phyloP scores from a whole-genome alignment of 768 basidiomycete genomes.

The Mycena belliarum region DNA sequence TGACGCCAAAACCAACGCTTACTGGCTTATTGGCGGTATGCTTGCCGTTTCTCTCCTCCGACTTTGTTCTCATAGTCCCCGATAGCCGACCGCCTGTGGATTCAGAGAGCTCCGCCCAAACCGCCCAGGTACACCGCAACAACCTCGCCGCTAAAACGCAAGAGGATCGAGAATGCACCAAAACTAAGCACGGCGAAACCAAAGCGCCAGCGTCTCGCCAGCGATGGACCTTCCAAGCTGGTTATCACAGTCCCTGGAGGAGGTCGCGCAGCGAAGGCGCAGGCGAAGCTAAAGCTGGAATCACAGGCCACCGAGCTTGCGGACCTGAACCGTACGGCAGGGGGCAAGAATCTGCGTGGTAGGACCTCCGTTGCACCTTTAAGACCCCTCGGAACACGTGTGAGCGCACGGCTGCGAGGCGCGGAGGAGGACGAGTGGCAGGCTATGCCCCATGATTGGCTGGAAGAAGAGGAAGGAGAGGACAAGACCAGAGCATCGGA shows the following conservation, averaged over 20 bases:
- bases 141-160: conserved; percentile 40
- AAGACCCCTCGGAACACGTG: conserved; percentile 55
- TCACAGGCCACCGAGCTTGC: conserved; percentile 70
- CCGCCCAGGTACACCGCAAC: conserved; percentile 36
- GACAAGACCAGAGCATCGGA: too few relatives aligned
- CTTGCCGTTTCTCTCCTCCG: conserved; percentile 9
- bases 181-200: conserved; percentile 8
- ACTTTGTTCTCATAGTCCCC: conserved; percentile 5
- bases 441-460: conserved; percentile 76
- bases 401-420: conserved; percentile 68
- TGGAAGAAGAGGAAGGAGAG: conserved; percentile 18
- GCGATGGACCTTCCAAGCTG: conserved; percentile 1
- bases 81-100: conserved; percentile 81
- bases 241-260: conserved; percentile 40
- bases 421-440: conserved; percentile 73
- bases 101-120: conserved; percentile 70
- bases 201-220: conserved; percentile 16
- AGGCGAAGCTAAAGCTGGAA: conserved; percentile 70
- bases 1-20: conserved; percentile 75
- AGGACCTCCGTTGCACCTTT: conserved; percentile 21
- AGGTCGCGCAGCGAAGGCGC: conserved; percentile 66
- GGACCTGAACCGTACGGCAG: conserved; percentile 57
- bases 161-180: conserved; percentile 17
- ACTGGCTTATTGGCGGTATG: conserved; percentile 84
- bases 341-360: conserved; percentile 10